phyloP scores from a whole-genome alignment of 2,329 filamentous ascomycete genomes.

The Hymenoscyphus linearis region DNA sequence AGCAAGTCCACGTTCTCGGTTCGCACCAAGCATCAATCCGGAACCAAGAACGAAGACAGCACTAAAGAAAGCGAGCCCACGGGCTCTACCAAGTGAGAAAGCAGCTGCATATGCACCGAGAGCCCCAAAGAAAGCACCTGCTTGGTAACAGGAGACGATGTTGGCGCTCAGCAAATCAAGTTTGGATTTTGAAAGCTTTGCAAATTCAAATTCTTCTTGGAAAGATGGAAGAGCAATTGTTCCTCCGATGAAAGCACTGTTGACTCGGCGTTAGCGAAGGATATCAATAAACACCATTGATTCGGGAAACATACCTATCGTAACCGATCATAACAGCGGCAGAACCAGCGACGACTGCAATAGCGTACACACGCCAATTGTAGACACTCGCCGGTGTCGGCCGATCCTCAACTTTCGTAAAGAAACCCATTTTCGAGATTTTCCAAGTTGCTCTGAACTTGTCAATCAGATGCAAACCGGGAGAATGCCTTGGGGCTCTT shows the following conservation, averaged over 20 bases:
- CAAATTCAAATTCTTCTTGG: constrained; percentile 61
- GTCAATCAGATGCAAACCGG: neutral
- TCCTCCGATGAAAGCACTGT: constrained; percentile 74
- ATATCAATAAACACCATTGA: neutral
- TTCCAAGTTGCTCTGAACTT: neutral
- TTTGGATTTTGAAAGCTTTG: constrained; percentile 38
- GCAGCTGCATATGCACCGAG: constrained; percentile 61
- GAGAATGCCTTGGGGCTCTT: neutral
- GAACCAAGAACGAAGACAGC: constrained; percentile 65
- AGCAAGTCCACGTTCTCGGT: constrained; percentile 55
- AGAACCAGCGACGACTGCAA: constrained; percentile 49
- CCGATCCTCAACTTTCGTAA: constrained; percentile 50
- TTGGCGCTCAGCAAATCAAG: constrained; percentile 62
- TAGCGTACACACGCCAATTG: constrained; percentile 55
- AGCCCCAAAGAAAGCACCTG: constrained; percentile 79
- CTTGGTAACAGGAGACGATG: constrained; percentile 77
- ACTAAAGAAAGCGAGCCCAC: constrained; percentile 56
- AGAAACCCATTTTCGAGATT: constrained; percentile 34
- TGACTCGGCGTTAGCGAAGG: neutral
- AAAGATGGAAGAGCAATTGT: constrained; percentile 69
- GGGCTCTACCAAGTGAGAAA: constrained; percentile 62
- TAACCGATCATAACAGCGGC: constrained; percentile 54
- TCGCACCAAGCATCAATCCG: constrained; percentile 66
- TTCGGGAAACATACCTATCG: constrained; percentile 7
- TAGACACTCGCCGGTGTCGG: constrained; percentile 53